Evolutionary conservation across 176 grass and related monocot genomes (phyloP).

Genomic region (Coix lacrymajobi): DNA sequence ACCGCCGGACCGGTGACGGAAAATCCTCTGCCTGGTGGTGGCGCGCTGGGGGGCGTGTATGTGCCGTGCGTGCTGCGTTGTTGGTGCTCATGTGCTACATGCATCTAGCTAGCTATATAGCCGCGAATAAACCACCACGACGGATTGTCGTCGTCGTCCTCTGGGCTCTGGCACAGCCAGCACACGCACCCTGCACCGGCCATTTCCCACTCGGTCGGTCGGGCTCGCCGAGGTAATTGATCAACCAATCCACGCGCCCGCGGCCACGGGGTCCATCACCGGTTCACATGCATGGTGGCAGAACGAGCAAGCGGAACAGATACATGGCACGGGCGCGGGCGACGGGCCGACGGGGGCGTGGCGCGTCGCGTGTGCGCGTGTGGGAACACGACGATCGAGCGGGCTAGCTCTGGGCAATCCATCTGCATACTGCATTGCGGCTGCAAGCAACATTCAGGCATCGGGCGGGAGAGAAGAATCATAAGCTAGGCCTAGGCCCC

Average conservation of each 20-base stretch:
- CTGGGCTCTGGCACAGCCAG: not conserved
- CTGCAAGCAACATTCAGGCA: slow-evolving; percentile 23
- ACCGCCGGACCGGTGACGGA: not conserved
- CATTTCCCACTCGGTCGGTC: not conserved
- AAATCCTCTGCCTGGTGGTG: not conserved
- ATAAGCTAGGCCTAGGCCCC: not conserved
- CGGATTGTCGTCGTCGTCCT: not conserved
- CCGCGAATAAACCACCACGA: not conserved
- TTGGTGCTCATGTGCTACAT: not conserved
- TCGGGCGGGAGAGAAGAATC: too few relatives aligned
- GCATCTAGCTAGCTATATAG: not conserved
- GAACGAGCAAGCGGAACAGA: not conserved
- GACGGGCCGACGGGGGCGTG: not conserved
- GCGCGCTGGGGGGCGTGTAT: not conserved
- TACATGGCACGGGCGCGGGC: not conserved
- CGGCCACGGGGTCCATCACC: not conserved
- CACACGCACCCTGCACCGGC: not conserved
- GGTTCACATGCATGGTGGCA: not conserved
- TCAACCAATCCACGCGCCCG: not conserved
- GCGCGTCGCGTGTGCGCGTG: not conserved
- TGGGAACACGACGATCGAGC: slow-evolving; percentile 12
- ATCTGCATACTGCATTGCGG: slow-evolving; percentile 1
- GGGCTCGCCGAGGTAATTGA: not conserved
- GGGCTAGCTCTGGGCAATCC: not conserved
- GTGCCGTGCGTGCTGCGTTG: not conserved